Evolutionary conservation across 306 rosid species (phyloP).

Genomic region (Prunus campanulata): DNA sequence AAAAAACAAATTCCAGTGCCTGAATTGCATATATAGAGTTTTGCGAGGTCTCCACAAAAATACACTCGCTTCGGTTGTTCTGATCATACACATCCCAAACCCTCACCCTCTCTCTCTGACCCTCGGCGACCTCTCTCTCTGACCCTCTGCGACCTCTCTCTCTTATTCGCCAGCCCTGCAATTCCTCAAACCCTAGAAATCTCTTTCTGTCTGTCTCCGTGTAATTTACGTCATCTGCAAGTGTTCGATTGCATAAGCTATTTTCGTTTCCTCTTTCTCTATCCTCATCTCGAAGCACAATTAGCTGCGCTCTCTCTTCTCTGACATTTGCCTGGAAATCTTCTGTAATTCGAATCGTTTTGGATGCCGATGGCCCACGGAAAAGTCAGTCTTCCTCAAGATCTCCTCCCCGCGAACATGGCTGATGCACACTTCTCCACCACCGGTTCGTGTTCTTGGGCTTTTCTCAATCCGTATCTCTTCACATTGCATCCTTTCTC

Average conservation of each 20-base stretch:
- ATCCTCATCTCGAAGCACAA: neutral
- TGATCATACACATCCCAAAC: constrained; percentile 21
- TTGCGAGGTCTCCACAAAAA: neutral
- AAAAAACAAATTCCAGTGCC: neutral
- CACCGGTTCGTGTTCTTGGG: constrained; percentile 43
- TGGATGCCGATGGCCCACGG: constrained; percentile 39
- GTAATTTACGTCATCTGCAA: neutral
- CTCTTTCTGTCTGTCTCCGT: neutral
- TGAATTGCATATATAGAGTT: neutral
- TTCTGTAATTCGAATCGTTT: constrained; percentile 23
- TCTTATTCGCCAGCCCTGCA: neutral
- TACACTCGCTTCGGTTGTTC: constrained; percentile 9
- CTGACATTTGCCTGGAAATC: constrained; percentile 26
- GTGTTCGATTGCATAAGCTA: neutral
- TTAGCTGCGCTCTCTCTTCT: constrained; percentile 5
- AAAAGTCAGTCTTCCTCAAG: constrained; percentile 59
- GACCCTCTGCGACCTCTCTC: neutral
- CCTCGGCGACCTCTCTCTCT: neutral
- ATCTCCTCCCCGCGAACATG: constrained; percentile 46
- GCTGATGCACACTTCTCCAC: constrained; percentile 36
- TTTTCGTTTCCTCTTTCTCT: neutral
- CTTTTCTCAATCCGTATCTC: constrained; percentile 11
- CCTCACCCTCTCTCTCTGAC: neutral
- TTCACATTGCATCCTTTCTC: neutral
- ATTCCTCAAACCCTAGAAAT: constrained; percentile 19